Evolutionary conservation across 2,329 filamentous ascomycete genomes (phyloP).

Genomic region (Sarocladium brachiariae): DNA sequence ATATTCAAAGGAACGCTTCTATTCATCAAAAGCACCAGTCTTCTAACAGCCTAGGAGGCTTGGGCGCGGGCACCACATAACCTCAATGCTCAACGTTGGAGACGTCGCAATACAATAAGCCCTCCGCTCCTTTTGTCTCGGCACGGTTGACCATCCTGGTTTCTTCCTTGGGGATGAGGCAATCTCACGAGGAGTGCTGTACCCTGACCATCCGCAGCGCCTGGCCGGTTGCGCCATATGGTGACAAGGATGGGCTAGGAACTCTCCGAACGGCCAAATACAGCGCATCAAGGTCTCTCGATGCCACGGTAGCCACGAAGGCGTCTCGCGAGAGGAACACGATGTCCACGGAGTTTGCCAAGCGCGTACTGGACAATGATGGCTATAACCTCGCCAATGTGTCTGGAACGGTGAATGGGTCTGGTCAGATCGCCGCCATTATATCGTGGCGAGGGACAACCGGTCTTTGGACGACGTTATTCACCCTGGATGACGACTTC

Average conservation of each 20-base stretch:
- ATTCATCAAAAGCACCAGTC: no score
- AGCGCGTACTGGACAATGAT: neutral
- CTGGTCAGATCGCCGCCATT: neutral
- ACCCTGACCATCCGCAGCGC: constrained; percentile 2
- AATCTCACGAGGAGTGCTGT: no score
- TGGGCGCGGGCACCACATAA: no score
- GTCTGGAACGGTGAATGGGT: neutral
- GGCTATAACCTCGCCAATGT: constrained; percentile 1
- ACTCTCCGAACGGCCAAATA: neutral
- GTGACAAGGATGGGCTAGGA: neutral
- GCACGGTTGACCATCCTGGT: no score
- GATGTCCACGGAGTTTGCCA: neutral
- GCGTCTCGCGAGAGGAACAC: neutral
- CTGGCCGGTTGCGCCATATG: neutral
- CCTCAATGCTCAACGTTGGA: no score
- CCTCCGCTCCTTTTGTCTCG: no score
- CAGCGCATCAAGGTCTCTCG: neutral
- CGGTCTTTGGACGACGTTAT: neutral
- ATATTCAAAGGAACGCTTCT: no score
- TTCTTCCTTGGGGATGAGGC: no score
- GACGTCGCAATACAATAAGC: no score
- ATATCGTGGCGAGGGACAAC: neutral
- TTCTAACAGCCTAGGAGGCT: no score
- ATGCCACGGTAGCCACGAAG: neutral
- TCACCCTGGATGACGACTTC: neutral